Percentiles rank a stretch among this genome's conserved stretches.
These are phyloP conservation scores for Citrus reticulata DNA, from an alignment of 345 rosid genomes.

Conservation along the genomic window DNA sequence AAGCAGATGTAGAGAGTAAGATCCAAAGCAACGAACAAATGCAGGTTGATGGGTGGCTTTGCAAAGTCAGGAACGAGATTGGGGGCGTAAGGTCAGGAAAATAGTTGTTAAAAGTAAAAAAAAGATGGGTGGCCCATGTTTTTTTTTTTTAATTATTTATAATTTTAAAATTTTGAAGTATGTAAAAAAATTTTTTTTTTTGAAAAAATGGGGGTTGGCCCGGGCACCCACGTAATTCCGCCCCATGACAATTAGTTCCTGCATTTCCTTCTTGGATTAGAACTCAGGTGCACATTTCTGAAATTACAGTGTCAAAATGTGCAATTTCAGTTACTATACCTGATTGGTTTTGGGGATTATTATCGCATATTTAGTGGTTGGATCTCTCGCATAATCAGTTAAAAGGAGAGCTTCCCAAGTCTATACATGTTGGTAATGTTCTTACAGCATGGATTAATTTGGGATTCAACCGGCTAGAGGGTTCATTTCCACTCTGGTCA, in stretches of 20 bases:
- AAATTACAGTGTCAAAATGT: conserved; percentile 7
- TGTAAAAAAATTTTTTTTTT: no score
- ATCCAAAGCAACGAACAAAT: no score
- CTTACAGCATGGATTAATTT: background rate
- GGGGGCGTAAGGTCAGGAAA: no score
- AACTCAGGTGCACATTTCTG: conserved; percentile 1
- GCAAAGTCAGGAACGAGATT: no score
- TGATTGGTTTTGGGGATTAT: conserved; percentile 24
- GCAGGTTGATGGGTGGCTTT: no score
- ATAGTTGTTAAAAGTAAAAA: no score
- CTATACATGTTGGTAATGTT: background rate
- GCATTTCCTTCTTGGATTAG: conserved; percentile 29
- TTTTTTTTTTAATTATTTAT: no score
- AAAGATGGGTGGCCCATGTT: no score
- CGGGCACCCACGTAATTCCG: no score
- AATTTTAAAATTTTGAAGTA: no score
- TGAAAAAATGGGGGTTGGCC: no score
- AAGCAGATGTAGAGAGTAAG: no score
- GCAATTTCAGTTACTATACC: conserved; percentile 19
- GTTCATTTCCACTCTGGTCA: conserved; percentile 6
- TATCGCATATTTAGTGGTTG: background rate
- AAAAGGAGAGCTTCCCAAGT: background rate
- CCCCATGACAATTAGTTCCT: conserved; percentile 8
- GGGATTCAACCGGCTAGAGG: conserved; percentile 16
- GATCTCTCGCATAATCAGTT: conserved; percentile 9